Conservation (phyloP, 2,329 filamentous ascomycete species). For the Phialocephala sp. region DNA sequence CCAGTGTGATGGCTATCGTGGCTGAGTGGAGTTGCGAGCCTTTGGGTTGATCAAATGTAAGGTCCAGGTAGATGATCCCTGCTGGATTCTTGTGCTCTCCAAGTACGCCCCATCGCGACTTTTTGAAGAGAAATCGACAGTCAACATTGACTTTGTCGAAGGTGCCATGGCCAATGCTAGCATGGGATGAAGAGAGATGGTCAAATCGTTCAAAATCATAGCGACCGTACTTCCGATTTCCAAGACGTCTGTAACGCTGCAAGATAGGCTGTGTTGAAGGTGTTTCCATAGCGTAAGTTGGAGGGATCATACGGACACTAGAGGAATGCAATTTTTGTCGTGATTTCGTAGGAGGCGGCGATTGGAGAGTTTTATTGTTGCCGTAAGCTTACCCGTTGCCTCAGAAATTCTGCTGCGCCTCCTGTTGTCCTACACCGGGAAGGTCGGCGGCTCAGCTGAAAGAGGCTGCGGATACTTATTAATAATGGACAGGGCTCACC, state of each 20-base stretch:
- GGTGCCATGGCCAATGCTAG: background rate
- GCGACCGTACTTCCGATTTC: slow-evolving; percentile 1
- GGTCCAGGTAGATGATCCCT: slow-evolving; percentile 31
- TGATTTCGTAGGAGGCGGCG: background rate
- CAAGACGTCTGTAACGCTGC: background rate
- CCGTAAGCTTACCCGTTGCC: too few relatives aligned
- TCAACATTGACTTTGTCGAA: slow-evolving; percentile 10
- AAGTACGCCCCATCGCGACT: slow-evolving; percentile 12
- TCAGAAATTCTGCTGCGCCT: too few relatives aligned
- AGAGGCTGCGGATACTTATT: too few relatives aligned
- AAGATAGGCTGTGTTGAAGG: background rate
- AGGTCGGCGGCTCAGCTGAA: too few relatives aligned
- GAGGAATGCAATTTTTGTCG: background rate
- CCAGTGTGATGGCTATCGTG: slow-evolving; percentile 23
- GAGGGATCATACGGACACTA: background rate
- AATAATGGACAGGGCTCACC: too few relatives aligned
- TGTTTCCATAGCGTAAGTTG: background rate
- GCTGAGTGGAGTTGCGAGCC: slow-evolving; percentile 27
- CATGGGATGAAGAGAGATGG: background rate
- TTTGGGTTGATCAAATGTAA: slow-evolving; percentile 30
- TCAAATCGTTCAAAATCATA: slow-evolving; percentile 11
- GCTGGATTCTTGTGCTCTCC: slow-evolving; percentile 13
- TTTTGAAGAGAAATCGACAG: slow-evolving; percentile 7
- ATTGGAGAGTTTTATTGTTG: too few relatives aligned
- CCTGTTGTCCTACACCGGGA: too few relatives aligned